Evolutionary conservation across 2,329 filamentous ascomycete genomes (phyloP).

Genomic region (Xylaria sp.): DNA sequence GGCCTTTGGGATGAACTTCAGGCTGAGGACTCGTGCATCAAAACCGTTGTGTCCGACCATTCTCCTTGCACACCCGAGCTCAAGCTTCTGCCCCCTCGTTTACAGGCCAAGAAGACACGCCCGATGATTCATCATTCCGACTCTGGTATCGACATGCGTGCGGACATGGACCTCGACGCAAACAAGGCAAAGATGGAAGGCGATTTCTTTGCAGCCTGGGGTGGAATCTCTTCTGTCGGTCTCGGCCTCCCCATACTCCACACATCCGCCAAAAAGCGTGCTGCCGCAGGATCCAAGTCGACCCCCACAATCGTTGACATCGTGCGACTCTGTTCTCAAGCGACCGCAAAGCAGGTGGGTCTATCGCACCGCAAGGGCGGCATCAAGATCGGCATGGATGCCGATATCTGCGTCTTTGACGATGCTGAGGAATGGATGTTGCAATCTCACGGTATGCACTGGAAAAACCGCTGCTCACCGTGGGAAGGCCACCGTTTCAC

Average conservation of each 20-base stretch:
- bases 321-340: constrained; percentile 76
- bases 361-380: constrained; percentile 77
- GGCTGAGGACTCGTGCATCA: constrained; percentile 69
- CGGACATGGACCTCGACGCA: constrained; percentile 30
- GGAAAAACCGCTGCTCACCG: constrained; percentile 86
- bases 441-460: constrained; percentile 74
- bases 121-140: constrained; percentile 44
- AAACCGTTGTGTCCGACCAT: constrained; percentile 91
- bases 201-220: constrained; percentile 95
- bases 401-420: constrained; percentile 89
- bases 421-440: constrained; percentile 74
- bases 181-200: constrained; percentile 47
- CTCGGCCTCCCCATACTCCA: constrained; percentile 87
- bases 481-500: constrained; percentile 77
- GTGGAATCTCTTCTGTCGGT: constrained; percentile 89
- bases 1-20: constrained; percentile 79
- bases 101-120: constrained; percentile 42
- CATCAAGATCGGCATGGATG: constrained; percentile 75
- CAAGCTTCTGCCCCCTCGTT: constrained; percentile 72
- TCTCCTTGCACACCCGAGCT: constrained; percentile 93
- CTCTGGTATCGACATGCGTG: constrained; percentile 48
- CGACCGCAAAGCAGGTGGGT: constrained; percentile 85
- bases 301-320: constrained; percentile 64
- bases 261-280: constrained; percentile 64
- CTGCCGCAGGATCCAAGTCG: constrained; percentile 40